Conservation (phyloP, 257 asterid species). For the Cinchona pubescens region DNA sequence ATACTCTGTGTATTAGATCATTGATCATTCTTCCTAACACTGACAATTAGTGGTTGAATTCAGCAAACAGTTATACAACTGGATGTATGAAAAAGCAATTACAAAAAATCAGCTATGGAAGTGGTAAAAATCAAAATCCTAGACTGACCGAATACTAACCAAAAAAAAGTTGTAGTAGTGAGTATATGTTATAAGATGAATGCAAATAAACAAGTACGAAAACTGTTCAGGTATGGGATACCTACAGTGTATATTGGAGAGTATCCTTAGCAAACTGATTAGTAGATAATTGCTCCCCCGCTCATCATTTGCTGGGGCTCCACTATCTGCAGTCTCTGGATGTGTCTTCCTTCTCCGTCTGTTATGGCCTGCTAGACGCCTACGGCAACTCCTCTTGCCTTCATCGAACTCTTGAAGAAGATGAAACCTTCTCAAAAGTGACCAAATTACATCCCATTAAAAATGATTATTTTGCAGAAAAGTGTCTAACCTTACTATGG, state of each 20-base stretch:
- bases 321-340: constrained; percentile 60
- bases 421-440: constrained; percentile 63
- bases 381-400: constrained; percentile 90
- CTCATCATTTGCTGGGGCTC: constrained; percentile 50
- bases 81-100: neutral
- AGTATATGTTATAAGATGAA: neutral
- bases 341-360: constrained; percentile 83
- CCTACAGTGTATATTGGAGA: constrained; percentile 79
- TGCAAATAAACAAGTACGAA: neutral
- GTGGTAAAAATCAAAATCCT: neutral
- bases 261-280: constrained; percentile 79
- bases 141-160: neutral
- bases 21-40: neutral
- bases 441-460: constrained; percentile 5
- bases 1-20: neutral
- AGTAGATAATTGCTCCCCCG: constrained; percentile 63
- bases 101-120: neutral
- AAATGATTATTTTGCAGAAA: neutral
- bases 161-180: no score
- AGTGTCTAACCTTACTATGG: neutral
- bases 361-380: constrained; percentile 93
- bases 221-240: constrained; percentile 1
- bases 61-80: neutral
- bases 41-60: neutral
- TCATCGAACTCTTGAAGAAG: constrained; percentile 89